phyloP scores from a whole-genome alignment of 2,329 filamentous ascomycete species.

The Zasmidium citrigriseum region DNA sequence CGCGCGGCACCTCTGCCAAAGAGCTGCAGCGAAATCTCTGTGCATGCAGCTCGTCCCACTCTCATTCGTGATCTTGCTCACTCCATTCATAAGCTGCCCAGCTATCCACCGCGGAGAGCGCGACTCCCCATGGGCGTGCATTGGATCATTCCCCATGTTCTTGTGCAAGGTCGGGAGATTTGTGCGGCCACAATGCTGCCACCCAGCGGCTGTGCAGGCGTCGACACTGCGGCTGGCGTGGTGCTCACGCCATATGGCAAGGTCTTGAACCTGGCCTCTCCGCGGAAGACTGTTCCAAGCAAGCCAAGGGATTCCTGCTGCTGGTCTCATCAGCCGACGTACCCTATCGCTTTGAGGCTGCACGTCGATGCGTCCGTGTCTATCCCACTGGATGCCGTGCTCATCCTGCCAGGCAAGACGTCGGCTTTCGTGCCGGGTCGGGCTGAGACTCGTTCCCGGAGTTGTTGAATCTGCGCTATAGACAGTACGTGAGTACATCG shows the following conservation, averaged over 20 bases:
- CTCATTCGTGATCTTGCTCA: neutral
- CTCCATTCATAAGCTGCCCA: neutral
- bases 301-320: slow-evolving; percentile 6
- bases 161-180: slow-evolving; percentile 2
- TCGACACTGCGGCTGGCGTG: slow-evolving; percentile 3
- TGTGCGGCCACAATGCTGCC: neutral
- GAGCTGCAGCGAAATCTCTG: slow-evolving; percentile 11
- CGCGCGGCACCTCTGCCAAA: slow-evolving; percentile 14
- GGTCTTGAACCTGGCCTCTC: neutral
- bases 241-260: slow-evolving; percentile 5
- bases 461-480: neutral
- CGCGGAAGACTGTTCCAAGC: slow-evolving; percentile 5
- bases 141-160: neutral
- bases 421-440: neutral
- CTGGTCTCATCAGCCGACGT: neutral
- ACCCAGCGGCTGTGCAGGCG: neutral
- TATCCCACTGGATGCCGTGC: neutral
- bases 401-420: neutral
- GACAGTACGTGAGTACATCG: neutral
- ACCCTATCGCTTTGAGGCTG: neutral
- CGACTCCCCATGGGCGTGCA: slow-evolving; percentile 1
- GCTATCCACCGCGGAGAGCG: slow-evolving; percentile 12
- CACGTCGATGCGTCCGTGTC: neutral
- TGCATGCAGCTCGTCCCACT: neutral
- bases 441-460: neutral